Percentiles rank a stretch among this genome's conserved stretches.
phyloP scores from a whole-genome alignment of 768 basidiomycete genomes.

The Amanita jacksonii region DNA sequence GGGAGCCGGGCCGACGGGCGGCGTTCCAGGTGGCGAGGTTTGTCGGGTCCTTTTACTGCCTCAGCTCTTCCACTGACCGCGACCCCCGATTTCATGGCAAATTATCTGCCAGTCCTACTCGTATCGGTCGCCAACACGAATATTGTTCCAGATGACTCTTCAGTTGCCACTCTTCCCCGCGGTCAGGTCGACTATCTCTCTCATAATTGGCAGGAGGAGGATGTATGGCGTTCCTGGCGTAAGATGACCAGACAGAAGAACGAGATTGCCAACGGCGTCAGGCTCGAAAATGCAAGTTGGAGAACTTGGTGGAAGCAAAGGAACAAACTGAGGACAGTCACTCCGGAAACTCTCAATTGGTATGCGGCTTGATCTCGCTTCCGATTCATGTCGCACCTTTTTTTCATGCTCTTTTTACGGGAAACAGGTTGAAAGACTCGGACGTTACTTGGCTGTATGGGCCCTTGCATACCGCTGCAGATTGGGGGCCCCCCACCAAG shows the following conservation, averaged over 20 bases:
- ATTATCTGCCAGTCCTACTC: conserved; percentile 62
- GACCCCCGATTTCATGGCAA: conserved; percentile 35
- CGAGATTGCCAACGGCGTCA: conserved; percentile 89
- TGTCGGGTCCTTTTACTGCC: conserved; percentile 3
- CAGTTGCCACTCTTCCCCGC: conserved; percentile 73
- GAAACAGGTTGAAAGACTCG: conserved; percentile 89
- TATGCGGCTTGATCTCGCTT: conserved; percentile 27
- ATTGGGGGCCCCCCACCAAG: conserved; percentile 65
- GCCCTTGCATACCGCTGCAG: conserved; percentile 89
- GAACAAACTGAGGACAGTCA: conserved; percentile 89
- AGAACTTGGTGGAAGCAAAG: conserved; percentile 99
- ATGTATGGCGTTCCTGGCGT: conserved; percentile 97
- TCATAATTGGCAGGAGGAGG: conserved; percentile 96
- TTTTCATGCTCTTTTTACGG: conserved; percentile 8
- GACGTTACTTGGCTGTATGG: conserved; percentile 99
- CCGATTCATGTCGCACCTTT: conserved; percentile 6
- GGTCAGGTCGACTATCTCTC: conserved; percentile 98
- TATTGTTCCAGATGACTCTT: conserved; percentile 59
- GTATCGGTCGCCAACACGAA: conserved; percentile 47
- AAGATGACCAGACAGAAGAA: conserved; percentile 98
- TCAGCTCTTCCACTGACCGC: neutral
- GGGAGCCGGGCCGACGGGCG: conserved; percentile 2
- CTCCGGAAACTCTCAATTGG: conserved; percentile 98
- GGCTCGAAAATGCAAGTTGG: conserved; percentile 98
- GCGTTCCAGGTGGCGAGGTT: conserved; percentile 4